Evolutionary conservation across 345 rosid genomes (phyloP).

Genomic region (Excoecaria agallocha): DNA sequence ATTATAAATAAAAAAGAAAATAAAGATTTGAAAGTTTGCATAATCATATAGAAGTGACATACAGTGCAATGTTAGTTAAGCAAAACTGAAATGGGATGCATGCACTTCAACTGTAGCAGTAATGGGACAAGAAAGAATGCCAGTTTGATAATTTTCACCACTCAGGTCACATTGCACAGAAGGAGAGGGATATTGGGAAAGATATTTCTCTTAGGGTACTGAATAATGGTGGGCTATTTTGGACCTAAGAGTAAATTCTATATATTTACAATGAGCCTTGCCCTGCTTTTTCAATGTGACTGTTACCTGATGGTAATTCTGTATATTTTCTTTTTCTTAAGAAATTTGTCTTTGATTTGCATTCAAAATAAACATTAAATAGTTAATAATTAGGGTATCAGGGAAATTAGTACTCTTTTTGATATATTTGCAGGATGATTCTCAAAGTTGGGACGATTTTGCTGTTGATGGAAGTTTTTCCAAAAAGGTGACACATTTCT

Average conservation of each 20-base stretch:
- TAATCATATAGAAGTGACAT: neutral
- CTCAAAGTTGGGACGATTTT: constrained; percentile 70
- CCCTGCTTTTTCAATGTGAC: neutral
- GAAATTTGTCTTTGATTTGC: neutral
- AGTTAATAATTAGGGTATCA: neutral
- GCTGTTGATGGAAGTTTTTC: constrained; percentile 30
- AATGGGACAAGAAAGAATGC: neutral
- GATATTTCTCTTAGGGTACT: neutral
- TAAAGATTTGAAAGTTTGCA: neutral
- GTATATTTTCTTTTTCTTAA: neutral
- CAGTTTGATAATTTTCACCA: neutral
- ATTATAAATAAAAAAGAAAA: neutral
- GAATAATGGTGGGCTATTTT: neutral
- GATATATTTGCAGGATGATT: constrained; percentile 51
- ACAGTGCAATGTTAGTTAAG: neutral
- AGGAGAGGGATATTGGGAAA: neutral
- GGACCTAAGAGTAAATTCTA: neutral
- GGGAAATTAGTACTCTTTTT: neutral
- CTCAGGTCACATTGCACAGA: neutral
- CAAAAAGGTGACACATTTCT: constrained; percentile 43
- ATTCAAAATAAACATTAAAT: no score
- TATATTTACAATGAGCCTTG: neutral
- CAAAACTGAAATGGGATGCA: neutral
- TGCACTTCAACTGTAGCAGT: neutral
- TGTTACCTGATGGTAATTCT: neutral